phyloP scores from a whole-genome alignment of 2,329 filamentous ascomycete species.

The Samsoniella hepiali region DNA sequence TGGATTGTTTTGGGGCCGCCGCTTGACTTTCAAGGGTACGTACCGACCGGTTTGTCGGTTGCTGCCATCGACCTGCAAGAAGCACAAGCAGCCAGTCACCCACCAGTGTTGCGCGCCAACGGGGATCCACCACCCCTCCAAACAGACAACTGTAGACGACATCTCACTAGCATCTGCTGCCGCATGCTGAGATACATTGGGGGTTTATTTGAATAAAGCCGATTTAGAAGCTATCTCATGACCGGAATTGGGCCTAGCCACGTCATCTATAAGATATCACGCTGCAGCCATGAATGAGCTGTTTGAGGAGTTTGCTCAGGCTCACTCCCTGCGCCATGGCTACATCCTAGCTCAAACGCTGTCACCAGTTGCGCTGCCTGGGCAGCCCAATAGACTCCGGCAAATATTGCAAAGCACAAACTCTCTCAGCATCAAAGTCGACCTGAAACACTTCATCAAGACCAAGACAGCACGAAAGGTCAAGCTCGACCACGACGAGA shows the following conservation, averaged over 20 bases:
- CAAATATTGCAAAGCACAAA: constrained; percentile 71
- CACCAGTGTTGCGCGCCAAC: not conserved
- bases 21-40: not conserved
- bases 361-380: constrained; percentile 62
- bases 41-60: not conserved
- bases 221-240: not conserved
- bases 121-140: constrained; percentile 18
- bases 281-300: constrained; percentile 64
- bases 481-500: constrained; percentile 63
- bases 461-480: constrained; percentile 54
- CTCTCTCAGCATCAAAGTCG: constrained; percentile 59
- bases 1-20: not conserved
- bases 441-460: constrained; percentile 69
- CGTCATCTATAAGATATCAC: not conserved
- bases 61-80: not conserved
- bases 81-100: not conserved
- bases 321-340: constrained; percentile 63
- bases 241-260: not conserved
- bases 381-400: constrained; percentile 63
- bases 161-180: constrained; percentile 6
- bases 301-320: constrained; percentile 69
- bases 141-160: constrained; percentile 3
- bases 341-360: constrained; percentile 72
- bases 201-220: not conserved
- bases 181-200: not conserved